Base-by-base conservation (phyloP, 257 asterid species). In the Ballota nigra region DNA sequence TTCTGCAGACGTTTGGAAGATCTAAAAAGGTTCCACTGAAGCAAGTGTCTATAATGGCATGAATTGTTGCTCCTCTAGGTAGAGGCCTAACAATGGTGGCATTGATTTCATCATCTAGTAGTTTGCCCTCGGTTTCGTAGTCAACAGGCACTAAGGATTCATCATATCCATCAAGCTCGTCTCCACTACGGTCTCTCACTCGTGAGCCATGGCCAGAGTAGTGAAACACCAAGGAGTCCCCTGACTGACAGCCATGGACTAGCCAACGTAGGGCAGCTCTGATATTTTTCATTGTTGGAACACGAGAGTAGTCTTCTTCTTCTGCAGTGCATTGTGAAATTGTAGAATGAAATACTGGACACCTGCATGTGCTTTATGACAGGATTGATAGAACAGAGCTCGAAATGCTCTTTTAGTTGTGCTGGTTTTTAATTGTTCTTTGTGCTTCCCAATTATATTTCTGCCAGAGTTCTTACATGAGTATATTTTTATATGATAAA, bases 41-140 rank as follows among this genome's bases (percentile, higher is more conserved):
- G 87, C 97, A 92, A 68, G 96, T 86, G 87, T 92, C 98, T 12
- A 90, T 75, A 75, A 92, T 79, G 81, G 96, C 92, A 75, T 88
- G 96, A 61, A 92, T 97, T 12, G 76, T 84, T 47, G 81, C 91
- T 28, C 97, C 98, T 12, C 53, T 73, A 16, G 96, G 88, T 28
- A 92, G 76, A 5, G 98, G 98, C 85, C 95, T 84, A 28, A 92
- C 93, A 8, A 90, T 81, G 78, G 82, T 84, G 29, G 79, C 89
- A 66, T 88, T 92, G 15, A 92, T 75, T 80, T 90, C 96, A 80
- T 92, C 95, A 56, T 92, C 97, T 56, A 92, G 85, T 36, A 92
- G 84, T 81, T 81, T 82, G 68, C 98, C 97, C 76, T 88, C 92
- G 0, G 83, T 84, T 62, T 90, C 81, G 31, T 69, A 92, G 78